Percentiles rank a stretch among this genome's conserved stretches.
These are phyloP conservation scores for Sphagnum magellanicum DNA, from an alignment of 228 moss, liverwort and hornwort genomes.

Conservation along the genomic window DNA sequence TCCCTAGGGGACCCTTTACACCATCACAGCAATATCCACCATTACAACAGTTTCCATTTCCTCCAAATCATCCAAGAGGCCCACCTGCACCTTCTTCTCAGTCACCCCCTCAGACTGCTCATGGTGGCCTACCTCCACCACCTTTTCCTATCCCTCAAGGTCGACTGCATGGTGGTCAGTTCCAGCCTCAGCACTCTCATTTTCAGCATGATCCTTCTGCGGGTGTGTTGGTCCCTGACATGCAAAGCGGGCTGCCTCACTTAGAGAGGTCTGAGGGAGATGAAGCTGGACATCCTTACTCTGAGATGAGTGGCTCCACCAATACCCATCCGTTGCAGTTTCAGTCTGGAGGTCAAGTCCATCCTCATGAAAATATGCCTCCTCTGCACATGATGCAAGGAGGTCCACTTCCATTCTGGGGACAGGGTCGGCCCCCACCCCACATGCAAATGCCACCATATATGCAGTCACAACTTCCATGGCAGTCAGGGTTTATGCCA, in stretches of 20 bases:
- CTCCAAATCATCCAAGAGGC: constrained; percentile 44
- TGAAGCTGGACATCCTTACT: constrained; percentile 30
- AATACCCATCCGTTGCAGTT: constrained; percentile 47
- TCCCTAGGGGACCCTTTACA: constrained; percentile 44
- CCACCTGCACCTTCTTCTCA: constrained; percentile 44
- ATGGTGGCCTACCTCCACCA: constrained; percentile 35
- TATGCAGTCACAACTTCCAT: constrained; percentile 52
- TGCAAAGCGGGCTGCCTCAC: constrained; percentile 17
- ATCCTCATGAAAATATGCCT: constrained; percentile 37
- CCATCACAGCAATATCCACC: constrained; percentile 44
- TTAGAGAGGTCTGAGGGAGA: constrained; percentile 15
- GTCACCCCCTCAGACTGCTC: constrained; percentile 13
- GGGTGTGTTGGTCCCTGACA: constrained; percentile 22
- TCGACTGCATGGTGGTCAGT: constrained; percentile 61
- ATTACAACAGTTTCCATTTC: constrained; percentile 49
- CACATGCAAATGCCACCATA: constrained; percentile 44
- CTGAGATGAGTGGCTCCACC: constrained; percentile 42
- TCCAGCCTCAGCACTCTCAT: constrained; percentile 23
- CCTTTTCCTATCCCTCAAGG: constrained; percentile 40
- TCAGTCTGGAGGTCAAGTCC: constrained; percentile 49
- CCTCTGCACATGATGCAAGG: constrained; percentile 36
- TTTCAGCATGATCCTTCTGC: constrained; percentile 9
- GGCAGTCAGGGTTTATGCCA: constrained; percentile 45
- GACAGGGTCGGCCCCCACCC: constrained; percentile 47
- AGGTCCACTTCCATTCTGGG: constrained; percentile 33